A percentile compares a stretch with the other conserved stretches of the same genome.
phyloP scores from a whole-genome alignment of 2,329 filamentous ascomycete species.

The Exophiala sp. region DNA sequence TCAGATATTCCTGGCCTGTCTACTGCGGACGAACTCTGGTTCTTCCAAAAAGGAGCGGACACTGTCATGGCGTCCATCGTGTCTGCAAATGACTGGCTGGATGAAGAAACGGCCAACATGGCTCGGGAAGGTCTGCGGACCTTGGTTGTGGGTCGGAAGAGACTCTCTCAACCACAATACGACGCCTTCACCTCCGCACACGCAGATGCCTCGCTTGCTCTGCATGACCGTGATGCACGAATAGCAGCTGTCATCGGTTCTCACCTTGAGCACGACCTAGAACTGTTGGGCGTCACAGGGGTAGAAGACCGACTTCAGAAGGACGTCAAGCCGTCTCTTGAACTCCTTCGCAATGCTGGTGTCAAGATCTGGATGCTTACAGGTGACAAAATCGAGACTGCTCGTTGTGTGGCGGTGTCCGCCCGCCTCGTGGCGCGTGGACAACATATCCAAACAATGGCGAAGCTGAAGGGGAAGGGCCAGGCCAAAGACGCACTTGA shows the following conservation, averaged over 20 bases:
- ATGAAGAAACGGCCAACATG: constrained; percentile 99
- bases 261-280: constrained; percentile 79
- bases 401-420: constrained; percentile 89
- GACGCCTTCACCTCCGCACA: constrained; percentile 69
- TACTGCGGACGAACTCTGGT: constrained; percentile 76
- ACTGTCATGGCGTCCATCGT: constrained; percentile 98
- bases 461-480: constrained; percentile 75
- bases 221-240: constrained; percentile 71
- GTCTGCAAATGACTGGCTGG: constrained; percentile 93
- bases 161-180: constrained; percentile 71
- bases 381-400: constrained; percentile 96
- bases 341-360: constrained; percentile 89
- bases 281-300: constrained; percentile 92
- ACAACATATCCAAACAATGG: constrained; percentile 91
- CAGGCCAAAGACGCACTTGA: constrained; percentile 82
- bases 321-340: constrained; percentile 90
- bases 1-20: constrained; percentile 44
- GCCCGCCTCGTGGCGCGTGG: constrained; percentile 89
- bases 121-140: constrained; percentile 91
- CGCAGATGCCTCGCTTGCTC: constrained; percentile 70
- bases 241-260: constrained; percentile 75
- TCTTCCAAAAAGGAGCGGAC: constrained; percentile 97
- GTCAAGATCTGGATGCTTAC: constrained; percentile 99
- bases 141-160: constrained; percentile 88
- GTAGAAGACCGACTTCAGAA: constrained; percentile 95